phyloP scores from a whole-genome alignment of 2,329 filamentous ascomycete species.

The Lachnellula arida region DNA sequence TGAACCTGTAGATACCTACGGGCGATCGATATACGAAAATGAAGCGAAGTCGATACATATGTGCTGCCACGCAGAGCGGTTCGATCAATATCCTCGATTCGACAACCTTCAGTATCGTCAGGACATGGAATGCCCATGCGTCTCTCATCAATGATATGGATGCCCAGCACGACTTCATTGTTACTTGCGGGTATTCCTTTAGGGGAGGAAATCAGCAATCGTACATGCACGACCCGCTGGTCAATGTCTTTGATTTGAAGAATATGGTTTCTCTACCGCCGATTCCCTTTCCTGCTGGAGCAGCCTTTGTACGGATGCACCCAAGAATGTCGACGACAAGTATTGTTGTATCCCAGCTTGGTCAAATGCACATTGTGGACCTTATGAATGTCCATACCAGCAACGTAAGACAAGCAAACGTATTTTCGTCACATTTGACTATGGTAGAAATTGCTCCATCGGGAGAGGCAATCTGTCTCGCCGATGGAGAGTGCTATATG shows the following conservation, averaged over 20 bases:
- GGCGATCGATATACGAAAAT: conserved; percentile 83
- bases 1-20: conserved; percentile 55
- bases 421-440: conserved; percentile 52
- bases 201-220: conserved; percentile 62
- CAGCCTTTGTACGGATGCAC: conserved; percentile 94
- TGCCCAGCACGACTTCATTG: conserved; percentile 87
- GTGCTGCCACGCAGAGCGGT: conserved; percentile 79
- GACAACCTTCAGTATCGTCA: conserved; percentile 69
- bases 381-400: conserved; percentile 72
- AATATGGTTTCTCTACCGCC: conserved; percentile 82
- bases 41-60: conserved; percentile 87
- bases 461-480: conserved; percentile 63
- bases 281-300: conserved; percentile 87
- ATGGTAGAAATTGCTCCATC: conserved; percentile 66
- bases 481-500: conserved; percentile 60
- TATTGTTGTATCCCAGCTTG: conserved; percentile 85
- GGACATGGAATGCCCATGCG: conserved; percentile 86
- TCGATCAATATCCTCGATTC: conserved; percentile 84
- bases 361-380: conserved; percentile 93
- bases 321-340: conserved; percentile 92
- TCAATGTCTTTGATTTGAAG: conserved; percentile 94
- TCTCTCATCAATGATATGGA: conserved; percentile 95
- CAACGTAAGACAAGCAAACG: conserved; percentile 62
- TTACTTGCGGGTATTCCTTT: conserved; percentile 90
- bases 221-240: conserved; percentile 84